Evolutionary conservation across 495 filamentous ascomycete species (phyloP), one percentile per base, ranked within the genome.

Genomic region (Pyrenula massariospora): DNA sequence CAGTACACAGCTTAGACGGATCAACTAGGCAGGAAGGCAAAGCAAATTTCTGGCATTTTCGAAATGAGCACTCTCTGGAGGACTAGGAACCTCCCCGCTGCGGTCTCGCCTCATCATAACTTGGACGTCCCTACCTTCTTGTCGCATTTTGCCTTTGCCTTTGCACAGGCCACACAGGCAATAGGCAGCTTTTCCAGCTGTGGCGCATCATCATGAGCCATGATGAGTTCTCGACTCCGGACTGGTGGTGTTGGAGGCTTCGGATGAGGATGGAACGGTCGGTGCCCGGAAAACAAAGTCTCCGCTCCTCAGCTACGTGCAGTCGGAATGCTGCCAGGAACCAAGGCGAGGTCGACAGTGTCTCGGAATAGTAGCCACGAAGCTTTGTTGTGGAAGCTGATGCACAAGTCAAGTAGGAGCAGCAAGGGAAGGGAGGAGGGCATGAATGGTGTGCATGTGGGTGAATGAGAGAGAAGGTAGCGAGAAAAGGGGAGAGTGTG

Each of bases 111-210:
- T 42, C 15, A 8, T n/a, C n/a, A n/a, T n/a, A n/a, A n/a, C n/a
- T n/a, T n/a, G 15, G 31, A 15, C 8, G 8, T 42, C 31, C 31
- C 15, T 11, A 82, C 74, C 64, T 73, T 73, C 66, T 85, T 85
- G 61, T 87, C 84, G 62, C 84, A 87, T n/a, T 77, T 80, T 3
- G 82, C 84, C 68, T 84, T 84, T 22, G 81, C 80, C 59, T 70
- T 80, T 19, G 80, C 77, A 61, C 81, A 84, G 62, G 76, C 77
- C 19, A 71, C 68, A 65, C 81, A 84, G 10, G 81, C 79, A 57
- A 84, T 84, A 8, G 50, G 50, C 50, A 52, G n/a, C 22, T 24
- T 52, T 48, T 48, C 42, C 42, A 48, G n/a, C n/a, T n/a, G n/a
- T 42, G 31, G 31, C 15, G 31, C 8, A 42, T 15, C 15, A 8